These are phyloP conservation scores for Podaxis carcinomalis DNA, from an alignment of 768 basidiomycete species.

Conservation along the genomic window DNA sequence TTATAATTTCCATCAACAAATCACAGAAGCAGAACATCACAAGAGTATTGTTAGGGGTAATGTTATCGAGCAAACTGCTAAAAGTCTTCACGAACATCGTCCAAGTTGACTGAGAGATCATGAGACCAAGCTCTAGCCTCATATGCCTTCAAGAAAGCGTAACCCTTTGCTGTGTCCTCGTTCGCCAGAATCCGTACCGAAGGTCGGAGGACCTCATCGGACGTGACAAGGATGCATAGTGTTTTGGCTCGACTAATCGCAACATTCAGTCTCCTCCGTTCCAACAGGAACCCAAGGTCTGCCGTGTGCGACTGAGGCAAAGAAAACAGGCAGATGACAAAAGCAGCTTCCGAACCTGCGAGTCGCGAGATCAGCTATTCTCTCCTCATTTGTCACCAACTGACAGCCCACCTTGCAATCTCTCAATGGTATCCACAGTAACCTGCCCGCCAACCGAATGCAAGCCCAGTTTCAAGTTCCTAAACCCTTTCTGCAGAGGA, in stretches of 20 bases:
- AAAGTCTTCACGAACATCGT: conserved; percentile 18
- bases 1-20: neutral
- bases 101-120: conserved; percentile 31
- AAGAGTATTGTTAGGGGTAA: neutral
- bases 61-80: neutral
- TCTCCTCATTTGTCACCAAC: neutral
- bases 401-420: conserved; percentile 36
- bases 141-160: conserved; percentile 43
- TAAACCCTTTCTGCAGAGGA: conserved; percentile 16
- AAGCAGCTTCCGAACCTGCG: conserved; percentile 47
- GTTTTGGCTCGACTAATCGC: conserved; percentile 51
- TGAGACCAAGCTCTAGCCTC: conserved; percentile 47
- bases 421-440: conserved; percentile 46
- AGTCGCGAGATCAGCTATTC: neutral
- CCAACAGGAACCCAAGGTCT: conserved; percentile 41
- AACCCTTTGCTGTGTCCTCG: conserved; percentile 42
- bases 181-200: conserved; percentile 39
- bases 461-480: conserved; percentile 11
- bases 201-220: conserved; percentile 39
- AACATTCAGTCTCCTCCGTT: conserved; percentile 46
- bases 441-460: conserved; percentile 21
- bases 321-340: conserved; percentile 51
- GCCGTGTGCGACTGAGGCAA: conserved; percentile 31
- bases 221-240: conserved; percentile 44
- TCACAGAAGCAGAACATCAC: neutral